phyloP scores from a whole-genome alignment of 2,329 filamentous ascomycete species.

The Exophiala sp. region DNA sequence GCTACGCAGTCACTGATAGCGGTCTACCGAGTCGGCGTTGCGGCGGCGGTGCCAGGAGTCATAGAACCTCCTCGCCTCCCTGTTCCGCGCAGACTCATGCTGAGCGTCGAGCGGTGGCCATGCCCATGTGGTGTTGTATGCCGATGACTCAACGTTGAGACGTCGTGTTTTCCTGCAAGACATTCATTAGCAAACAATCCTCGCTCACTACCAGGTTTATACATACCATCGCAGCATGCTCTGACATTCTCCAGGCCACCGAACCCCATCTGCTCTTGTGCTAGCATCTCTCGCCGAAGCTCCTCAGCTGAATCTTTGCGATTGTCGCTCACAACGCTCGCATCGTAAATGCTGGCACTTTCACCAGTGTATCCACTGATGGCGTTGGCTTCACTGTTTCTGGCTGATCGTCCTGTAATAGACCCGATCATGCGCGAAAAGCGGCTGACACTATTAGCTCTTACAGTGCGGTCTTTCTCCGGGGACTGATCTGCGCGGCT shows the following conservation, averaged over 20 bases:
- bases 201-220: background rate
- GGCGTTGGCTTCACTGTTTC: constrained; percentile 20
- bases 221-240: constrained; percentile 88
- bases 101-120: constrained; percentile 16
- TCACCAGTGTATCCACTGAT: constrained; percentile 12
- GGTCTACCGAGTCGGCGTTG: constrained; percentile 1
- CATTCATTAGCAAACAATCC: background rate
- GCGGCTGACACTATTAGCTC: constrained; percentile 27
- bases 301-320: constrained; percentile 77
- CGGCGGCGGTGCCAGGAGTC: constrained; percentile 3
- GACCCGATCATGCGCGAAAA: constrained; percentile 44
- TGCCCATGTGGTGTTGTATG: constrained; percentile 13
- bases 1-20: background rate
- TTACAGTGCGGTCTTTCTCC: constrained; percentile 47
- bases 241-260: constrained; percentile 86
- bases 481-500: constrained; percentile 41
- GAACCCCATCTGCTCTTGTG: constrained; percentile 64
- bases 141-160: constrained; percentile 25
- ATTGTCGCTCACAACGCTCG: constrained; percentile 34
- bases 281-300: constrained; percentile 72
- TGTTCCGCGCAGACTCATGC: constrained; percentile 23
- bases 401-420: constrained; percentile 44
- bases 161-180: constrained; percentile 27
- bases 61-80: constrained; percentile 20
- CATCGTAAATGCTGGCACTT: constrained; percentile 37